phyloP scores from a whole-genome alignment of 345 rosid species.

The Raphanus sativus region DNA sequence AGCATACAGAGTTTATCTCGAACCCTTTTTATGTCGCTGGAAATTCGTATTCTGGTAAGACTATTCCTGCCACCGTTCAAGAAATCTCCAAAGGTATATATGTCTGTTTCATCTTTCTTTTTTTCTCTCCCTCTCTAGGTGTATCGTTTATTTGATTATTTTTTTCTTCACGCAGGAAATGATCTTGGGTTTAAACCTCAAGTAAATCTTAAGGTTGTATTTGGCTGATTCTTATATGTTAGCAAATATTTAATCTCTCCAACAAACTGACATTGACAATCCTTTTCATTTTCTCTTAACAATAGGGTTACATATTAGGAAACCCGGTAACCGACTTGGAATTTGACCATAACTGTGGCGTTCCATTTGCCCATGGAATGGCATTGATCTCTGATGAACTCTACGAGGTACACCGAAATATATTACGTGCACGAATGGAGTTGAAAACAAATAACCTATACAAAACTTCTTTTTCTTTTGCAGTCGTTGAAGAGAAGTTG shows the following conservation, averaged over 20 bases:
- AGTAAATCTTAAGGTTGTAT: conserved; percentile 53
- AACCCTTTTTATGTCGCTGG: conserved; percentile 56
- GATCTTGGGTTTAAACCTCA: conserved; percentile 39
- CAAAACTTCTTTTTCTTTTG: background rate
- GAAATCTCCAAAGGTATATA: conserved; percentile 48
- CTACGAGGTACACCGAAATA: conserved; percentile 2
- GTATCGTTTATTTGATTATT: background rate
- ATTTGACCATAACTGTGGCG: background rate
- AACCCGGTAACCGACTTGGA: background rate
- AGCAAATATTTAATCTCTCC: background rate
- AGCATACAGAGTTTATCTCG: conserved; percentile 50
- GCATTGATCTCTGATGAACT: conserved; percentile 21
- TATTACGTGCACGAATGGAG: background rate
- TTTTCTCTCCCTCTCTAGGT: background rate
- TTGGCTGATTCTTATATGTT: background rate
- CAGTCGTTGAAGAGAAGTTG: conserved; percentile 15
- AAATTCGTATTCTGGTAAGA: conserved; percentile 63
- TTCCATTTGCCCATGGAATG: conserved; percentile 23
- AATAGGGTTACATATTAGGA: conserved; percentile 25
- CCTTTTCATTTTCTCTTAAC: background rate
- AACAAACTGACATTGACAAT: background rate
- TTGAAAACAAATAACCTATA: background rate
- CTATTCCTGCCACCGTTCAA: conserved; percentile 51
- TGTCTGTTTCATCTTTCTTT: background rate
- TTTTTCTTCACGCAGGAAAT: conserved; percentile 47